Base-by-base conservation (phyloP, 495 filamentous ascomycete species). In the Hyaloscypha hepaticicola region DNA sequence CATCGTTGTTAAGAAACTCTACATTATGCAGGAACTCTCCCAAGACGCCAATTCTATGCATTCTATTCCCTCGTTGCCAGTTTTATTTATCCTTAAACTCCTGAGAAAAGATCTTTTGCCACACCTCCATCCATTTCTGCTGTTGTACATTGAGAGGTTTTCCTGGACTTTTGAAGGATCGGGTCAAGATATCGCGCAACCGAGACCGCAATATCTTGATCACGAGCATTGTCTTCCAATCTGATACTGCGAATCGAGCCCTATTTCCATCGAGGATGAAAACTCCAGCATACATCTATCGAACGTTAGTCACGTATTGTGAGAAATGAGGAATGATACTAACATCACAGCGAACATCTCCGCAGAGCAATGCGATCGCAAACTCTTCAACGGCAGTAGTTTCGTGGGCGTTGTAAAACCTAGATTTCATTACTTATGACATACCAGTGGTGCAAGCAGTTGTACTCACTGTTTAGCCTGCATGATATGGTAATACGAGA, bases 401-500 rank as follows among this genome's bases (percentile, higher is more conserved):
- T 66, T 96, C 93, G 66, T 97, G 92, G 0, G 94, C 95, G 65
- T 96, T 95, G 64, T 92, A 90, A 75, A 85, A 87, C 61, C 84
- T 88, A 34, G 24, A 27, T 28, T 1, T 34, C 4, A 50, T 41
- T 34, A 58, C 27, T 9, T 14, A 60, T 3, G 24, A 49, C 6
- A 7, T 9, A 1, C 14, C 5, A 58, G 29, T 27, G 38, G 27
- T 16, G 22, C 49, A 38, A 48, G 5, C 33, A 14, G 29, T 38
- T 19, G 7, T 22, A 74, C 82, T 68, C 82, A 88, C 79, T 85
- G 82, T 69, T 89, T 95, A 26, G 89, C 88, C 75, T 96, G 92
- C 93, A 97, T 96, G 64, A 97, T 96, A 67, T 94, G 88, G 74
- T 99, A 97, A 73, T 94, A 99, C 0, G 90, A 92, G 51, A 98